These are phyloP conservation scores for Penstemon davidsonii DNA, from an alignment of 257 asterid species.

Conservation along the genomic window DNA sequence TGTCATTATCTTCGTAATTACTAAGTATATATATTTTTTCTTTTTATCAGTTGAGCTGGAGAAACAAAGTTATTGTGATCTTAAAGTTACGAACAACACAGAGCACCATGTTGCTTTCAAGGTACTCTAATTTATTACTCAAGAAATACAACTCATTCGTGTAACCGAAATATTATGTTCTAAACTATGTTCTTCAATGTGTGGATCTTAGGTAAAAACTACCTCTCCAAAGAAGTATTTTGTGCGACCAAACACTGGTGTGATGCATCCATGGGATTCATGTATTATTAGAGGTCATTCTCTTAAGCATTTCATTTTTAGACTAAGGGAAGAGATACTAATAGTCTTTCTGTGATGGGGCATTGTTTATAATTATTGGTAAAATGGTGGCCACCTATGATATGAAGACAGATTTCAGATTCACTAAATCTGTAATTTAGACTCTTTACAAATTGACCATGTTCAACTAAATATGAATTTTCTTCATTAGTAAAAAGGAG, in stretches of 20 bases:
- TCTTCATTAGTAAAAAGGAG: background rate
- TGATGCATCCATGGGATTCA: slow-evolving; percentile 71
- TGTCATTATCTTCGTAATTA: background rate
- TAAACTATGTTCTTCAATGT: background rate
- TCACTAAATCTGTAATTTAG: too few species aligned
- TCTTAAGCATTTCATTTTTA: slow-evolving; percentile 10
- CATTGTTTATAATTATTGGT: background rate
- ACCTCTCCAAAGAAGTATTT: slow-evolving; percentile 87
- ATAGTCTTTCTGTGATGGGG: background rate
- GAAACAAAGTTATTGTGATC: slow-evolving; percentile 78
- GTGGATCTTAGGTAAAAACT: slow-evolving; percentile 61
- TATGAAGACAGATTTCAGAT: background rate
- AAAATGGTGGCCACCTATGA: background rate
- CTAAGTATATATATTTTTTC: slow-evolving; percentile 2
- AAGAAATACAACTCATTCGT: background rate
- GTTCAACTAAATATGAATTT: background rate
- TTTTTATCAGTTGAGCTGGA: slow-evolving; percentile 69
- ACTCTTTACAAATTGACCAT: background rate
- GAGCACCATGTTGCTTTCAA: slow-evolving; percentile 79
- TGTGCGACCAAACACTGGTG: slow-evolving; percentile 83
- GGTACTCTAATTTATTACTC: slow-evolving; percentile 36
- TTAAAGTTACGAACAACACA: slow-evolving; percentile 71
- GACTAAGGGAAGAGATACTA: background rate
- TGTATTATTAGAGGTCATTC: slow-evolving; percentile 68
- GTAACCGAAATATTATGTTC: background rate